A percentile compares a stretch with the other conserved stretches of the same genome.
Evolutionary conservation across 805 yeast genomes (phyloP).

Genomic region (Candida morakotiae): DNA sequence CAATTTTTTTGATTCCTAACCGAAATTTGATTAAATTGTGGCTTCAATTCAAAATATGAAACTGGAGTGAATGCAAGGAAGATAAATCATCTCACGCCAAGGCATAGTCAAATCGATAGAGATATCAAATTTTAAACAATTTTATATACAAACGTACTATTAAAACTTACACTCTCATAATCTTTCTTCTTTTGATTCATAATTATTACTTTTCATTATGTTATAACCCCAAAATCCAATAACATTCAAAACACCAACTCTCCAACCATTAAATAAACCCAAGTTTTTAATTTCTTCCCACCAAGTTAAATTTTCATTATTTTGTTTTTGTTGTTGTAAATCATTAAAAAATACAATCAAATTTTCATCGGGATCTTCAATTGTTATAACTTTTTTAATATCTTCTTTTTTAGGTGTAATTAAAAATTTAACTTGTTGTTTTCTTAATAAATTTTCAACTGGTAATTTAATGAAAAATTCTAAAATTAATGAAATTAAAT

Average conservation of each 20-base stretch:
- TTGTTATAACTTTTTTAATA: constrained; percentile 34
- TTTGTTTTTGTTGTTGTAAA: constrained; percentile 19
- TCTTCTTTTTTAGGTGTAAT: constrained; percentile 40
- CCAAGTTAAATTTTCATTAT: constrained; percentile 23
- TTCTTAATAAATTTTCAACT: constrained; percentile 76
- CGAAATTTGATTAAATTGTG: background rate
- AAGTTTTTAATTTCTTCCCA: constrained; percentile 28
- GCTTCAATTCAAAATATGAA: too few relatives aligned
- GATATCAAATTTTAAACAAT: too few relatives aligned
- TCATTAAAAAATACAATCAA: constrained; percentile 51
- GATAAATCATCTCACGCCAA: too few relatives aligned
- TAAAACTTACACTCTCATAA: too few relatives aligned
- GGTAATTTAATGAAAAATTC: constrained; percentile 81
- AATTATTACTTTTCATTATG: constrained; percentile 47
- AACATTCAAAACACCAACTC: constrained; percentile 74
- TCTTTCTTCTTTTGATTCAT: constrained; percentile 32
- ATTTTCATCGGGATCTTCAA: constrained; percentile 41
- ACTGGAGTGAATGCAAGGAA: too few relatives aligned
- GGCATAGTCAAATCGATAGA: too few relatives aligned
- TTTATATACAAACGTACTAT: too few relatives aligned
- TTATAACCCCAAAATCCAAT: constrained; percentile 81
- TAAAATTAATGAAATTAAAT: constrained; percentile 55
- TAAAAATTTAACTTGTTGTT: constrained; percentile 75
- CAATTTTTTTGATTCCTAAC: background rate
- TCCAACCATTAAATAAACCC: constrained; percentile 82